Evolutionary conservation across 805 yeast genomes (phyloP).

Genomic region (Zygosaccharomyces gambellarensis): DNA sequence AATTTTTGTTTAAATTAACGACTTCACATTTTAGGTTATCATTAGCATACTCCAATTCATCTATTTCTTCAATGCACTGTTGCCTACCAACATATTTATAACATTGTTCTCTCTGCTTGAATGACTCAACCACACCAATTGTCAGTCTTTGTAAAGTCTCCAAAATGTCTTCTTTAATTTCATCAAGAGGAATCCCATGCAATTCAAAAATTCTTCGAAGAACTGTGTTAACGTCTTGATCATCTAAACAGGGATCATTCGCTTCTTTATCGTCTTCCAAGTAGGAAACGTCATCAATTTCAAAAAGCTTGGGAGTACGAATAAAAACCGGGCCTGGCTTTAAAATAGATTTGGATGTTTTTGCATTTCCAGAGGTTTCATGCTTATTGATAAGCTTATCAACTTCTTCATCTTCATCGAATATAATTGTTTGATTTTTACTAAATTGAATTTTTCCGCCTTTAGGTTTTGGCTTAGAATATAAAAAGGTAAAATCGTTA

Average conservation of each 20-base stretch:
- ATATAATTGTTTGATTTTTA: background rate
- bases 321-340: background rate
- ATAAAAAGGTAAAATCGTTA: background rate
- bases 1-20: background rate
- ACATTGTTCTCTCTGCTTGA: conserved; percentile 1
- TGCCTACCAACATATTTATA: conserved; percentile 3
- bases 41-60: background rate
- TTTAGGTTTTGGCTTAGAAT: background rate
- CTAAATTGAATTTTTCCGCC: background rate
- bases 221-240: background rate
- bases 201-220: background rate
- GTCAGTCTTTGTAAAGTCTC: background rate
- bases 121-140: background rate
- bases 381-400: background rate
- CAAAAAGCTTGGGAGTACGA: background rate
- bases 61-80: background rate
- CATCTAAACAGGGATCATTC: background rate
- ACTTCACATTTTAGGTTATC: conserved; percentile 1
- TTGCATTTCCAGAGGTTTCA: background rate
- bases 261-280: background rate
- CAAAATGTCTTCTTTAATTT: background rate
- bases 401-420: conserved; percentile 1
- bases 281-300: background rate
- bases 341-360: background rate
- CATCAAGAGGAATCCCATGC: background rate